Evolutionary conservation across 2,329 filamentous ascomycete species (phyloP).

Genomic region (Pseudogymnoascus sp.): DNA sequence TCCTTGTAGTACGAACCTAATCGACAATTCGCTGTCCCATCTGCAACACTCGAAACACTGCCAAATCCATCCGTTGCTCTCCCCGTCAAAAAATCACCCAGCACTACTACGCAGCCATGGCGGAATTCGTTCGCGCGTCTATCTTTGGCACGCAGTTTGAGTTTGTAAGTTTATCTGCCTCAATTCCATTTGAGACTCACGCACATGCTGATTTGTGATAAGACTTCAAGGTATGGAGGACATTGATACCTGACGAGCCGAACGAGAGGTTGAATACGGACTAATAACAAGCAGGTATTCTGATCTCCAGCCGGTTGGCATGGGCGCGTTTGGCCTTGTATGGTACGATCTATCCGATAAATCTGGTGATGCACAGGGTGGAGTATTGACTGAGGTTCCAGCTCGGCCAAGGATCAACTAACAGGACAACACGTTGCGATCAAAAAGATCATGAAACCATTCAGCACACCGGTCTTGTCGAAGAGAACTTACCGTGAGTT

Average conservation of each 20-base stretch:
- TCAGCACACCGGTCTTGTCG: constrained; percentile 96
- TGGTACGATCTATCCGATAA: constrained; percentile 54
- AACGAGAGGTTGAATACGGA: neutral
- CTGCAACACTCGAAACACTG: too few species aligned
- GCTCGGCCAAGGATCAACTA: constrained; percentile 95
- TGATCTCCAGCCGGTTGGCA: constrained; percentile 95
- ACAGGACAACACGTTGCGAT: constrained; percentile 94
- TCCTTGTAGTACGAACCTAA: too few species aligned
- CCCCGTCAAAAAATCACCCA: too few species aligned
- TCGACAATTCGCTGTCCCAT: too few species aligned
- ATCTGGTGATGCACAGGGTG: constrained; percentile 9
- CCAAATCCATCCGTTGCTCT: too few species aligned
- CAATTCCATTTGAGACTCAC: neutral
- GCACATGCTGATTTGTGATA: neutral
- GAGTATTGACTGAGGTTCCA: constrained; percentile 32
- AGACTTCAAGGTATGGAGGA: constrained; percentile 69
- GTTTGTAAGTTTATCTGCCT: constrained; percentile 43
- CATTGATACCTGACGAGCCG: neutral
- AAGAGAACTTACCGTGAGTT: constrained; percentile 97
- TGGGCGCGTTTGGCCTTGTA: constrained; percentile 97
- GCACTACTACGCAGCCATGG: constrained; percentile 66
- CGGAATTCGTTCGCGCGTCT: constrained; percentile 97
- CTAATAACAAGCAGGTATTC: constrained; percentile 61
- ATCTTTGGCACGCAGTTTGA: constrained; percentile 99
- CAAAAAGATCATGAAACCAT: constrained; percentile 99